Evolutionary conservation across 1,139 yeast genomes (phyloP), one percentile per base, ranked within the genome.

Genomic region (Saccharomyces hybrid): DNA sequence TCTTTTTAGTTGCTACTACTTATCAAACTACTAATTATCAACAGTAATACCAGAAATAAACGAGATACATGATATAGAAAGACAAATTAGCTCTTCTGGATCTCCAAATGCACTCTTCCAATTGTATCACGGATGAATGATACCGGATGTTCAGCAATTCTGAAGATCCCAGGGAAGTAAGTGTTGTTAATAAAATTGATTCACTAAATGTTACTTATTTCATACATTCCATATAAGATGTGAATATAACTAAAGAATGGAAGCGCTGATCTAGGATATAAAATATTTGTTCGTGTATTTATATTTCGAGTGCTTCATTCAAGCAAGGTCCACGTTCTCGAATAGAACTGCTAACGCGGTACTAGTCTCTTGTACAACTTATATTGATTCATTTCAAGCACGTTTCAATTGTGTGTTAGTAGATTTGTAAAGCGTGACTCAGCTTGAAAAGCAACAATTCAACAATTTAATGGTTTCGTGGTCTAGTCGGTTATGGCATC

Each of bases 401-500:
- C 23, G 23, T 20, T 20, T 20, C 23, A 20, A 3, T 20, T 20
- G 23, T 3, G 23, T 3, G 4, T 4, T 31, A 4, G 34, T 3
- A 31, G 14, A 31, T 31, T 31, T 1, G 34, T 31, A 29, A 28
- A 28, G 31, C 31, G 31, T 28, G 31, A 28, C 31, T 28, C 31
- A 28, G 31, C 31, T 28, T 28, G 31, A 28, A 28, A 28, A 28
- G 31, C 31, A 28, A 28, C 3, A 2, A 7, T 28, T 28, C 34
- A 31, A 31, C 34, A 31, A 11, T 31, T 31, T 31, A 20, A 20
- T 67, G 82, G 83, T 79, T 78, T 78, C 83, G 88, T 88, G 96
- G 96, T 88, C 96, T 88, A 88, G 96, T 88, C 76, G 96, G 96
- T 88, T 81, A 88, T 88, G 96, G 95, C 96, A 86, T 85, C 91